Evolutionary conservation across 306 rosid genomes (phyloP).

Genomic region (Purshia tridentata): DNA sequence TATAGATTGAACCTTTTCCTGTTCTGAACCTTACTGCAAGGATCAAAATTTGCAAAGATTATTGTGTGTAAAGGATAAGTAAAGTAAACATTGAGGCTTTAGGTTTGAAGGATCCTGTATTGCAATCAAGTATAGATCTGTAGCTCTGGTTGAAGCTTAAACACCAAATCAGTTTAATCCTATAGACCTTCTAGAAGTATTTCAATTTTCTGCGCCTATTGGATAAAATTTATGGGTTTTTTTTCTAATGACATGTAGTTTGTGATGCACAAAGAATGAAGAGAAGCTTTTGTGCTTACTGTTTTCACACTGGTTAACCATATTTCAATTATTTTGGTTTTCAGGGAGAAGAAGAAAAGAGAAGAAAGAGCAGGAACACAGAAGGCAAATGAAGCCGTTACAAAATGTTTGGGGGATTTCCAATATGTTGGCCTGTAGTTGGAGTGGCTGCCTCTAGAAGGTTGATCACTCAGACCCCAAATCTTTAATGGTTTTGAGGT

Average conservation of each 20-base stretch:
- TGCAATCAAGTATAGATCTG: background rate
- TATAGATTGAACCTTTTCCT: slow-evolving; percentile 9
- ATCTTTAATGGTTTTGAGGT: slow-evolving; percentile 27
- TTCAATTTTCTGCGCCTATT: background rate
- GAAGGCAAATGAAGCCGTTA: slow-evolving; percentile 73
- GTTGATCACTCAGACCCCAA: slow-evolving; percentile 11
- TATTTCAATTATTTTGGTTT: slow-evolving; percentile 31
- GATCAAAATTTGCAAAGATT: background rate
- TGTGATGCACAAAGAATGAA: background rate
- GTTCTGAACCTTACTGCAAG: background rate
- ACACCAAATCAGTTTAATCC: background rate
- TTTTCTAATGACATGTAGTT: background rate
- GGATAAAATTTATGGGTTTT: background rate
- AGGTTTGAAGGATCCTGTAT: background rate
- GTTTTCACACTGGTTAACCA: background rate
- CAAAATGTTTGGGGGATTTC: slow-evolving; percentile 63
- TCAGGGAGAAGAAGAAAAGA: slow-evolving; percentile 95
- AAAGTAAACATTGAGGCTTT: background rate
- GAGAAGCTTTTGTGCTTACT: background rate
- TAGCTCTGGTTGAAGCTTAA: background rate
- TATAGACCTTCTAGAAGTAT: background rate
- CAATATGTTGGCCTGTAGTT: slow-evolving; percentile 37
- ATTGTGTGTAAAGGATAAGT: background rate
- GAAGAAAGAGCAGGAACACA: slow-evolving; percentile 78
- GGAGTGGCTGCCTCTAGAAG: slow-evolving; percentile 6